These are phyloP conservation scores for Byssochlamys sp. DNA, from an alignment of 2,329 filamentous ascomycete species.

Conservation along the genomic window DNA sequence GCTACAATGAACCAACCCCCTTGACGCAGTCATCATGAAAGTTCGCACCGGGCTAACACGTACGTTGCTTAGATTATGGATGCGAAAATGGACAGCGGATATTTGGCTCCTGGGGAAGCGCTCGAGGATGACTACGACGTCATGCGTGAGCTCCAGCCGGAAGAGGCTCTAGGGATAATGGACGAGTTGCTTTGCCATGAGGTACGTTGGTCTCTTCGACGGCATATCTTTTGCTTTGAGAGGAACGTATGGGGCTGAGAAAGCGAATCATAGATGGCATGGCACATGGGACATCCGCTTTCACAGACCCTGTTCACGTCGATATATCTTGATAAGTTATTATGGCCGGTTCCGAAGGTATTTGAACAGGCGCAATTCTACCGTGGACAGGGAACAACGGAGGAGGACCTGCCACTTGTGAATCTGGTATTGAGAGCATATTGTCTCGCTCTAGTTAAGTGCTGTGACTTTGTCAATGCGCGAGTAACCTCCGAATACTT, in stretches of 20 bases:
- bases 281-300: conserved; percentile 91
- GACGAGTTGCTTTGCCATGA: conserved; percentile 85
- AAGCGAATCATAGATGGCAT: conserved; percentile 61
- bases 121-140: conserved; percentile 77
- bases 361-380: conserved; percentile 58
- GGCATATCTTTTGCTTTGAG: neutral
- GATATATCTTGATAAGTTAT: conserved; percentile 73
- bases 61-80: conserved; percentile 72
- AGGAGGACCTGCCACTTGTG: conserved; percentile 37
- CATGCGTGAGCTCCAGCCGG: conserved; percentile 55
- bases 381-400: conserved; percentile 13
- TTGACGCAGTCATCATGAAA: conserved; percentile 1
- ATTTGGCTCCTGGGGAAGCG: conserved; percentile 65
- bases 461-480: conserved; percentile 67
- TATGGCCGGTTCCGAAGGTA: conserved; percentile 58
- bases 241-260: neutral
- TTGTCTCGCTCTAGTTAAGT: conserved; percentile 74
- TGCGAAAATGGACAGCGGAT: conserved; percentile 95
- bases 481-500: conserved; percentile 74
- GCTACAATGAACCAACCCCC: conserved; percentile 9
- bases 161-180: conserved; percentile 84
- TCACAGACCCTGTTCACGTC: conserved; percentile 92
- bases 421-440: conserved; percentile 68
- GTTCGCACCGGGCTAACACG: neutral
- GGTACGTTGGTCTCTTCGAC: conserved; percentile 41